Evolutionary conservation across 257 asterid species (phyloP), one percentile per base, ranked within the genome.

Genomic region (Solanum appendiculatum): DNA sequence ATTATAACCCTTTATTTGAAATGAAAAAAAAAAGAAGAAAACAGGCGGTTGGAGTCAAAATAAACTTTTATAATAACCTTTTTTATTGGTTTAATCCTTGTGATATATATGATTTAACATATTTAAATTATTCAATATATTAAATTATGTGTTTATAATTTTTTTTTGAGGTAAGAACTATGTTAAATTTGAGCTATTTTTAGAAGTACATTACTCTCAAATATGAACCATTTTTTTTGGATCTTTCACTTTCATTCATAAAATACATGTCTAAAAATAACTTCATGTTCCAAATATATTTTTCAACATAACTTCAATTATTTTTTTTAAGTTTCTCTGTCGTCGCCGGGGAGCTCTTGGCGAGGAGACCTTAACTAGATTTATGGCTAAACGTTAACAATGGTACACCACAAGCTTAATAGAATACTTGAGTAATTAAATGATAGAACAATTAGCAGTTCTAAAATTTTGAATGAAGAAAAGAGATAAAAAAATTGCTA

Each of bases 191-290:
- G 18, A 64, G 33, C 36, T 64, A 64, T 25, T 64, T 64, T 64
- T 64, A 11, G 18, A 64, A 6, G 20, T 27, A 27, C 4, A 64
- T 12, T 13, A 60, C 15, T 9, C 2, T 1, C 31, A 1, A 23
- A 60, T 23, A 51, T 9, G 0, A 60, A 23, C 9, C 23, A 9
- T 0, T 23, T 60, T 3, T 0, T 23, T 58, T 60, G 31, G 0
- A 60, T 60, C 23, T 60, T 60, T 23, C 14, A 60, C 3, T 60
- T 60, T 60, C 1, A 60, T n/a, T 60, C 1, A 23, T 14, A n/a
- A 60, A 60, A 60, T 60, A 23, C 7, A 60, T 9, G 5, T 60
- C 15, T n/a, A 60, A 10, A n/a, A 6, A 60, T 60, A 23, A 0
- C 12, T 23, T 60, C 3, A 60, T 0, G 1, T 4, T n/a, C 23